Percentiles rank a stretch among this genome's conserved stretches.
These are phyloP conservation scores for Sporisorium reilianum DNA, from an alignment of 1,284 basidiomycete species.

Conservation along the genomic window DNA sequence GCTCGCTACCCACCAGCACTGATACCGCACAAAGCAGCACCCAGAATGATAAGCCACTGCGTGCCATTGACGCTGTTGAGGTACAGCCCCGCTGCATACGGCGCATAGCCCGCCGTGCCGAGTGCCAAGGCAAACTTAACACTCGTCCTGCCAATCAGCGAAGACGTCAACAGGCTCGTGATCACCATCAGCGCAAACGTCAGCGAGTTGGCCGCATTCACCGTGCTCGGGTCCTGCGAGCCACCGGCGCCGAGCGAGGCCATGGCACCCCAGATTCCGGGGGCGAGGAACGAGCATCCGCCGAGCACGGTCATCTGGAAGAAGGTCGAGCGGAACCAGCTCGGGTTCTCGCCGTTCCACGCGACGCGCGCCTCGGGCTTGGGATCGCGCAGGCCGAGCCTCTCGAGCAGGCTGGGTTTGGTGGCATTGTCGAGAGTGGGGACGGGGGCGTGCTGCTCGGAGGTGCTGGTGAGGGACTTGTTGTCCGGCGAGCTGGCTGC, in stretches of 20 bases:
- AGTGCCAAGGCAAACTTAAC: slow-evolving; percentile 64
- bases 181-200: slow-evolving; percentile 70
- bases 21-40: slow-evolving; percentile 69
- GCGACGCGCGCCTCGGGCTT: slow-evolving; percentile 34
- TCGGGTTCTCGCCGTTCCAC: slow-evolving; percentile 35
- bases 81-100: slow-evolving; percentile 69
- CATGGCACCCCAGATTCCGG: slow-evolving; percentile 69
- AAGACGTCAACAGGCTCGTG: slow-evolving; percentile 57
- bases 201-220: slow-evolving; percentile 69
- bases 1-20: slow-evolving; percentile 50
- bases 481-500: slow-evolving; percentile 19
- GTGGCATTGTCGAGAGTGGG: neutral
- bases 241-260: slow-evolving; percentile 68
- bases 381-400: slow-evolving; percentile 40
- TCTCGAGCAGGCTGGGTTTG: slow-evolving; percentile 32
- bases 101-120: slow-evolving; percentile 65
- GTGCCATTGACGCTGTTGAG: slow-evolving; percentile 53
- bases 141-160: slow-evolving; percentile 57
- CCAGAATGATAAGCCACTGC: slow-evolving; percentile 69
- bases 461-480: slow-evolving; percentile 21
- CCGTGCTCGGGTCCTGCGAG: slow-evolving; percentile 54
- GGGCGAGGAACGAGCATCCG: slow-evolving; percentile 66
- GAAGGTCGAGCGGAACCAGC: slow-evolving; percentile 56
- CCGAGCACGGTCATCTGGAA: slow-evolving; percentile 68
- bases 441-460: slow-evolving; percentile 6